A percentile compares a stretch with the other conserved stretches of the same genome.
Evolutionary conservation across 768 basidiomycete genomes (phyloP).

Genomic region (Auricularia cornea): DNA sequence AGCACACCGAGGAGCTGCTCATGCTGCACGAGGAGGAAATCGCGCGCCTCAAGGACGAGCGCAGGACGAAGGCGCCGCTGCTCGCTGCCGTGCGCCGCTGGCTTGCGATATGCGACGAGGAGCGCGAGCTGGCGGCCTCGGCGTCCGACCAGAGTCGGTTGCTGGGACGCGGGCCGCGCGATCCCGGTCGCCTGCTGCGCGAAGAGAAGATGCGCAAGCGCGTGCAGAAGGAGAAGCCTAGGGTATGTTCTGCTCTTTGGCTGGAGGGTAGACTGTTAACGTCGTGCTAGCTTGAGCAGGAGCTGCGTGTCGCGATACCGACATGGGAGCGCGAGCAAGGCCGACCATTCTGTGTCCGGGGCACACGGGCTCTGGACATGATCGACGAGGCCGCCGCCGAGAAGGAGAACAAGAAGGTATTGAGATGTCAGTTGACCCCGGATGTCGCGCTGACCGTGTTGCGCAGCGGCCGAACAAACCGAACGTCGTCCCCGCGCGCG

Average conservation of each 20-base stretch:
- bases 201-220: conserved; percentile 98
- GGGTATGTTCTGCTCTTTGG: conserved; percentile 41
- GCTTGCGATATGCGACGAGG: conserved; percentile 83
- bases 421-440: no score
- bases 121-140: conserved; percentile 75
- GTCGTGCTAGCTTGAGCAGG: conserved; percentile 70
- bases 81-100: conserved; percentile 77
- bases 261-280: neutral
- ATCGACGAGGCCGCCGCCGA: conserved; percentile 67
- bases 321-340: conserved; percentile 76
- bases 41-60: conserved; percentile 70
- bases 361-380: conserved; percentile 68
- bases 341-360: conserved; percentile 75
- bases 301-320: conserved; percentile 69
- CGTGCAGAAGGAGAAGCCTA: conserved; percentile 85
- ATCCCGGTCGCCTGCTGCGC: conserved; percentile 76
- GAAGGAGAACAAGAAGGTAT: conserved; percentile 74
- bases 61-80: conserved; percentile 66
- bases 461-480: conserved; percentile 26
- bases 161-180: conserved; percentile 69
- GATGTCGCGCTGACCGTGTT: conserved; percentile 1
- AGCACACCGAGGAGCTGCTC: conserved; percentile 83
- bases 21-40: conserved; percentile 82
- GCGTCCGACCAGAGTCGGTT: conserved; percentile 77
- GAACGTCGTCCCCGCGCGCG: conserved; percentile 52